These are phyloP conservation scores for Beauveria rudraprayagi DNA, from an alignment of 2,329 filamentous ascomycete species.

Conservation along the genomic window DNA sequence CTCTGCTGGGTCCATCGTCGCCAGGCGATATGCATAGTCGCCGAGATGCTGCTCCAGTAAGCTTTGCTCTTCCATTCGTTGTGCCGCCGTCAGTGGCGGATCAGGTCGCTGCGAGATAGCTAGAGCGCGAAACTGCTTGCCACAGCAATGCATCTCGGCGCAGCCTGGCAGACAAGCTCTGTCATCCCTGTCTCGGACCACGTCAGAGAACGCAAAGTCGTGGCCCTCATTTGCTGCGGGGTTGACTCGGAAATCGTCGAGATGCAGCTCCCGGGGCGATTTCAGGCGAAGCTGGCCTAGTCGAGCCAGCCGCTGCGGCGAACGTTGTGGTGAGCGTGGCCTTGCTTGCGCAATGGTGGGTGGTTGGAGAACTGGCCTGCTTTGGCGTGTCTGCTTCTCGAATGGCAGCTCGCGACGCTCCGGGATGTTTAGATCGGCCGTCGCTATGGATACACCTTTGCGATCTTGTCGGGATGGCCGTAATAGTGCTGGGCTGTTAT, in stretches of 20 bases:
- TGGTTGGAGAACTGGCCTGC: not conserved
- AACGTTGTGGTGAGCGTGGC: constrained; percentile 9
- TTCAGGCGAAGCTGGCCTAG: constrained; percentile 44
- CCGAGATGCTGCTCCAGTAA: constrained; percentile 51
- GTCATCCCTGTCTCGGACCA: constrained; percentile 61
- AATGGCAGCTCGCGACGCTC: constrained; percentile 37
- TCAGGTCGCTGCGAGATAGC: constrained; percentile 44
- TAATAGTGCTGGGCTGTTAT: constrained; percentile 18
- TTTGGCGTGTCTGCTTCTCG: constrained; percentile 18
- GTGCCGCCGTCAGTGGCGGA: constrained; percentile 26
- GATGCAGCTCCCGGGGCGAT: constrained; percentile 47
- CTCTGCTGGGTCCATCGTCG: constrained; percentile 50
- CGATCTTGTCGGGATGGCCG: constrained; percentile 19
- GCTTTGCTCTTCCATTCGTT: constrained; percentile 35
- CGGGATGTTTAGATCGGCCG: constrained; percentile 25
- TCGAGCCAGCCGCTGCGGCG: constrained; percentile 11
- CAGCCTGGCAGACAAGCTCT: constrained; percentile 68
- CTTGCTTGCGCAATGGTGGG: not conserved
- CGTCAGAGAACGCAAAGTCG: constrained; percentile 65
- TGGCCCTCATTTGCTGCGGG: constrained; percentile 61
- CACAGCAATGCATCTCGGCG: constrained; percentile 68
- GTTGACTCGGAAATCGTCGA: constrained; percentile 78
- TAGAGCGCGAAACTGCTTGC: constrained; percentile 59
- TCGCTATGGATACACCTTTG: constrained; percentile 12
- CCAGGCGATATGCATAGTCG: constrained; percentile 50